These are phyloP conservation scores for Mycena epipterygia DNA, from an alignment of 768 basidiomycete species.

Conservation along the genomic window DNA sequence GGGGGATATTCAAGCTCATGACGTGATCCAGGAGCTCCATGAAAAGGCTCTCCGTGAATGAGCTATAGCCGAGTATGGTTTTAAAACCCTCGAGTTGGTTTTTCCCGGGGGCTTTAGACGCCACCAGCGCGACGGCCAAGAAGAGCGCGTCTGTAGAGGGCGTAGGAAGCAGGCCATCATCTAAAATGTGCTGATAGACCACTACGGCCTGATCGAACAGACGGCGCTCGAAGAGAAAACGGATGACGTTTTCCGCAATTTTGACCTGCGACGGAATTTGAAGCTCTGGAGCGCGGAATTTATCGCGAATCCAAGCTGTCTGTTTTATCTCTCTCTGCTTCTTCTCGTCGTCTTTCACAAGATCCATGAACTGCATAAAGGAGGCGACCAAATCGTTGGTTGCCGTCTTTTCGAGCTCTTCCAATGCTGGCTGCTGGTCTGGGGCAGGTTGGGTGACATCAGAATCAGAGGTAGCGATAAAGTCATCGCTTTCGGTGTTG, in stretches of 20 bases:
- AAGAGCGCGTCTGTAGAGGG: conserved; percentile 57
- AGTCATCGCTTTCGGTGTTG: too few species aligned
- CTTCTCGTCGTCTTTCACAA: conserved; percentile 27
- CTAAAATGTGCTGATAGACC: conserved; percentile 58
- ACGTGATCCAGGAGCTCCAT: conserved; percentile 43
- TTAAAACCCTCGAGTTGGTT: conserved; percentile 36
- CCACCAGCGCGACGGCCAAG: conserved; percentile 48
- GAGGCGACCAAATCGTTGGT: conserved; percentile 24
- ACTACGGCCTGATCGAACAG: conserved; percentile 53
- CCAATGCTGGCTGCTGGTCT: neutral
- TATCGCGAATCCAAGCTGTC: conserved; percentile 3
- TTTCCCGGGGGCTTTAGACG: conserved; percentile 36
- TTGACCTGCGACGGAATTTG: conserved; percentile 33
- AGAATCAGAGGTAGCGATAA: too few species aligned
- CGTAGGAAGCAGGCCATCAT: conserved; percentile 54
- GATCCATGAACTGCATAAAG: conserved; percentile 30
- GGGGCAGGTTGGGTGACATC: neutral
- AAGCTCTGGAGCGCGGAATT: conserved; percentile 5
- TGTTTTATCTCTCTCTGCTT: neutral
- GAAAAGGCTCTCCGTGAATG: conserved; percentile 47
- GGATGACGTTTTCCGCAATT: conserved; percentile 51
- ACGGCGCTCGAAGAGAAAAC: conserved; percentile 55
- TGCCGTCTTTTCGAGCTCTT: neutral
- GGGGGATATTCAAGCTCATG: conserved; percentile 31
- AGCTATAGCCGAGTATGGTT: conserved; percentile 39